phyloP scores from a whole-genome alignment of 1,284 basidiomycete species.

The Cutaneotrichosporon mucoides region DNA sequence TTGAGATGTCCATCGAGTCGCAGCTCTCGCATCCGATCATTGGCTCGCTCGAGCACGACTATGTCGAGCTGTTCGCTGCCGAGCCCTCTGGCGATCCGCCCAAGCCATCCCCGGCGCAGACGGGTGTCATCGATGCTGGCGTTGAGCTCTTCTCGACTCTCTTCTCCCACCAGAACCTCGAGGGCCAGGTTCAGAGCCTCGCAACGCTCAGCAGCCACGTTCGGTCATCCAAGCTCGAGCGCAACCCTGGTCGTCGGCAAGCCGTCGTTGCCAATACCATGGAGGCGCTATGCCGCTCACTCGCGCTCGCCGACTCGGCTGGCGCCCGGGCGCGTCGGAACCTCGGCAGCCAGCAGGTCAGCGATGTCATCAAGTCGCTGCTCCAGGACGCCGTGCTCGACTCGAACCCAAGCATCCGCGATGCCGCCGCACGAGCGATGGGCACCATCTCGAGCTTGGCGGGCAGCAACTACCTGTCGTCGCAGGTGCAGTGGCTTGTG shows the following conservation, averaged over 20 bases:
- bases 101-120: constrained; percentile 66
- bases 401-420: constrained; percentile 70
- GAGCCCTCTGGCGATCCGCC: constrained; percentile 17
- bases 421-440: constrained; percentile 79
- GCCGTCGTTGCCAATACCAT: constrained; percentile 82
- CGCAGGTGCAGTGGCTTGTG: constrained; percentile 85
- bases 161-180: constrained; percentile 71
- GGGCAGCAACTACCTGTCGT: constrained; percentile 77
- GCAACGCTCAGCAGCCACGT: constrained; percentile 60
- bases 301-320: constrained; percentile 60
- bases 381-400: constrained; percentile 79
- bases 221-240: constrained; percentile 77
- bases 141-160: constrained; percentile 79
- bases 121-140: constrained; percentile 82
- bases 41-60: constrained; percentile 81
- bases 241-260: constrained; percentile 81
- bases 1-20: constrained; percentile 69
- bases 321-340: constrained; percentile 60
- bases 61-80: constrained; percentile 62
- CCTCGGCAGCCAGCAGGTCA: constrained; percentile 66
- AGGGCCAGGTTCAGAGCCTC: constrained; percentile 64
- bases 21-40: constrained; percentile 75
- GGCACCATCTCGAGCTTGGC: constrained; percentile 81
- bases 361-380: constrained; percentile 65
- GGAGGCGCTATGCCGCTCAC: constrained; percentile 71